Base-by-base conservation (phyloP, 2,329 filamentous ascomycete genomes). In the Colletotrichum cereale region DNA sequence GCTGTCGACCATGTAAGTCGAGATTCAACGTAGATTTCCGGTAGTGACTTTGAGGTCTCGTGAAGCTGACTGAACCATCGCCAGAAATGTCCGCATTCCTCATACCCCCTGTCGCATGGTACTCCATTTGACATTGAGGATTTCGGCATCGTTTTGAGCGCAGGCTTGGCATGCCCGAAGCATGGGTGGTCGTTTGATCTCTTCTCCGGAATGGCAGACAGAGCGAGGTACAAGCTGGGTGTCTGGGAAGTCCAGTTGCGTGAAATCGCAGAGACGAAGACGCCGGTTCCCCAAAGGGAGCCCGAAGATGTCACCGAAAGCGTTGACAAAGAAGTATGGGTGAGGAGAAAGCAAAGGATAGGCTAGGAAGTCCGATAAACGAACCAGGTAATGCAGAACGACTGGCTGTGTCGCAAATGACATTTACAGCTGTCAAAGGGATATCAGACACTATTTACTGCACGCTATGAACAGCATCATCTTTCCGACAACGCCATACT, bases 111-210 rank as follows among this genome's bases (percentile, higher is more conserved):
- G 1, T 92, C 90, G 0, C 85, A 87, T 53, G 90, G 89, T 0
- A 86, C 80, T 0, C 83, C 90, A 0, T 93, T 92, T 69, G 91
- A 93, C 65, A 93, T 93, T 75, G 91, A 93, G 74, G 91, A 93
- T 72, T 93, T 93, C 77, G 91, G 91, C 0, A 81, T 92, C 2
- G 83, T 86, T 5, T 78, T 92, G 8, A 91, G 89, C 66, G 85
- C 89, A 0, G 91, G 90, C 0, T 81, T 93, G 4, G 87, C 85
- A 0, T 93, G 91, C 77, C 90, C 91, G 0, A 92, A 92, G 73
- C 91, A 93, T 73, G 88, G 84, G 5, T 93, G 91, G 91, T 91
- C 90, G 0, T 93, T 93, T 78, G 91, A 93, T 76, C 75, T 93
- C 2, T 87, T 89, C 63, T 88, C 90, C 0, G 91, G 91, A 0